Percentiles rank a stretch among this genome's conserved stretches.
Conservation (phyloP, 2,329 filamentous ascomycete species). For the Fusarium nodosum region DNA sequence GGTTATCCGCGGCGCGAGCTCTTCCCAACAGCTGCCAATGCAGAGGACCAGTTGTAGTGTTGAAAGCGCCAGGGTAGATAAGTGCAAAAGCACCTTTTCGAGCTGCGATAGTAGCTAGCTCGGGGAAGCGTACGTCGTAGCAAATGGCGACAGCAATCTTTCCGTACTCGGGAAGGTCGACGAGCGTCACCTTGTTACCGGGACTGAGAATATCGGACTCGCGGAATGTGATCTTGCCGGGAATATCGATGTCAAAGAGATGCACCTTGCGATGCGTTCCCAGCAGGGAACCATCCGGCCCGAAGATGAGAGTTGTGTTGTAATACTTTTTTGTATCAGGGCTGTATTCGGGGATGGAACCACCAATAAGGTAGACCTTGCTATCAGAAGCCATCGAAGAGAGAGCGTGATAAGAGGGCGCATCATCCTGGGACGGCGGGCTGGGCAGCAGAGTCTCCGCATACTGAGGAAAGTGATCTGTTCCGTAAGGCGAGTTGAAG, state of each 20-base stretch:
- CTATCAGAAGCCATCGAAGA: constrained; percentile 83
- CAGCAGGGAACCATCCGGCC: constrained; percentile 81
- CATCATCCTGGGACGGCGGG: constrained; percentile 76
- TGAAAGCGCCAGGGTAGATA: constrained; percentile 97
- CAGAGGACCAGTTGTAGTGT: constrained; percentile 89
- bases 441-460: constrained; percentile 87
- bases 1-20: constrained; percentile 91
- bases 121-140: constrained; percentile 97
- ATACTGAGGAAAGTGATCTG: constrained; percentile 89
- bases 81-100: constrained; percentile 88
- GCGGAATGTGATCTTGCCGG: constrained; percentile 90
- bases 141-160: constrained; percentile 91
- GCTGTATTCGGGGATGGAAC: constrained; percentile 89
- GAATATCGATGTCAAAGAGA: constrained; percentile 97
- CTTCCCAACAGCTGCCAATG: constrained; percentile 90
- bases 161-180: constrained; percentile 91
- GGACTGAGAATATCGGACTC: constrained; percentile 91
- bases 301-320: constrained; percentile 91
- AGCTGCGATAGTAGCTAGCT: constrained; percentile 90
- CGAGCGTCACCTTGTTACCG: constrained; percentile 85
- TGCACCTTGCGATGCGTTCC: constrained; percentile 93
- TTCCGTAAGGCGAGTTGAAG: constrained; percentile 98
- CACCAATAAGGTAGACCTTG: constrained; percentile 85
- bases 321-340: constrained; percentile 74
- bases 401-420: constrained; percentile 88